phyloP scores from a whole-genome alignment of 208 protist genomes.

The Strigomonas culicis region DNA sequence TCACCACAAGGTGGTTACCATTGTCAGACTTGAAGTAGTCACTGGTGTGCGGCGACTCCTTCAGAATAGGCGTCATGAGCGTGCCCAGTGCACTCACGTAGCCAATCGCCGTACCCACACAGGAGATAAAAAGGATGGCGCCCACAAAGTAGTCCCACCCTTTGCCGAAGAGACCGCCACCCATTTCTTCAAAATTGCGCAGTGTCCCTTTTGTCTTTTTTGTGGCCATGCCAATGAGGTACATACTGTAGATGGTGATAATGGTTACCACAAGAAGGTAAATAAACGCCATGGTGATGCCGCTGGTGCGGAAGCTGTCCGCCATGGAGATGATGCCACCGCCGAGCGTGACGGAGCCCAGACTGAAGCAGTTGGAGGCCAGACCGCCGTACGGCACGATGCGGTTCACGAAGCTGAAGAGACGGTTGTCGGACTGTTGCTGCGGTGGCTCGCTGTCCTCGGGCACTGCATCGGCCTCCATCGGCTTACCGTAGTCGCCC shows the following conservation, averaged over 20 bases:
- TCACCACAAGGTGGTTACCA: conserved; percentile 36
- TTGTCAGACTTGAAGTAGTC: conserved; percentile 25
- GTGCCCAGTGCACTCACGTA: conserved; percentile 49
- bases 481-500: conserved; percentile 9
- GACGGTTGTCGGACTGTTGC: not conserved
- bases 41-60: not conserved
- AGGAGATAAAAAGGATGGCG: conserved; percentile 48
- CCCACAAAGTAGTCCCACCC: conserved; percentile 37
- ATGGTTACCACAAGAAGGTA: conserved; percentile 40
- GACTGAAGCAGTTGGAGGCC: conserved; percentile 47
- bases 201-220: conserved; percentile 32
- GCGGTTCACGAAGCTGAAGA: not conserved
- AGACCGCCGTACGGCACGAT: conserved; percentile 35
- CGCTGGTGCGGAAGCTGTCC: conserved; percentile 7
- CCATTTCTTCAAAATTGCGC: conserved; percentile 55
- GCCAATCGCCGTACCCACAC: conserved; percentile 44
- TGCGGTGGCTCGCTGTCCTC: not conserved
- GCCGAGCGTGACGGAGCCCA: conserved; percentile 70
- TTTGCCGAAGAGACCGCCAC: conserved; percentile 34
- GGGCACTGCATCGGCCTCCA: not conserved
- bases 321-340: conserved; percentile 42
- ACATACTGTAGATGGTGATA: conserved; percentile 57
- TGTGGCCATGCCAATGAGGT: conserved; percentile 42
- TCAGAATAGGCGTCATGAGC: conserved; percentile 30
- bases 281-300: conserved; percentile 9